Evolutionary conservation across 73 alveolate species (phyloP).

Genomic region (Tetrahymena borealis): DNA sequence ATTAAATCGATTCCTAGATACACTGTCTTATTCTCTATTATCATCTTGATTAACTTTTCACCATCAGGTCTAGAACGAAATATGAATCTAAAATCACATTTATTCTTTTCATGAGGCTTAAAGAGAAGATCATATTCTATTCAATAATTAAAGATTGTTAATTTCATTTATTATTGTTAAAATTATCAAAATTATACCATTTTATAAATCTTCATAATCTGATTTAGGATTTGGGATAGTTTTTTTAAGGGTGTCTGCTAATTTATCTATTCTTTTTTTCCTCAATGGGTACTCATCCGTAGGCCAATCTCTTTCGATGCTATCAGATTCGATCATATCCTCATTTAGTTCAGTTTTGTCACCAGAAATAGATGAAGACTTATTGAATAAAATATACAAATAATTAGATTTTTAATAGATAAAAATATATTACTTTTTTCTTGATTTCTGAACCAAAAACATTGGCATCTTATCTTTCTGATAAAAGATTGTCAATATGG

Average conservation of each 20-base stretch:
- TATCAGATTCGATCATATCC: background rate
- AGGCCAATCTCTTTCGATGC: background rate
- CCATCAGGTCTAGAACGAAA: constrained; percentile 41
- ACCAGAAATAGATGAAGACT: background rate
- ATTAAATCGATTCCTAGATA: constrained; percentile 16
- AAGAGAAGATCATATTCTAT: background rate
- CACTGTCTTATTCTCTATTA: constrained; percentile 22
- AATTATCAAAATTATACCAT: background rate
- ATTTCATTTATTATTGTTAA: too few relatives aligned
- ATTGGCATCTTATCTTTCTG: background rate
- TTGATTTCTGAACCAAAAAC: background rate
- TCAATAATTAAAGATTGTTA: too few relatives aligned
- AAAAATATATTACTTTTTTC: background rate
- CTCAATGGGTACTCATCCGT: background rate
- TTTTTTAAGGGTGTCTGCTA: background rate
- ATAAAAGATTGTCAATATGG: background rate
- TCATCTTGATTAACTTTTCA: constrained; percentile 31
- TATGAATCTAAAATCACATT: constrained; percentile 10
- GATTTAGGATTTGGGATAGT: background rate
- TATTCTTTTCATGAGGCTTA: background rate
- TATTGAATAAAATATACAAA: background rate
- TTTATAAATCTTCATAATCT: background rate
- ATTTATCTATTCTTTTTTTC: background rate
- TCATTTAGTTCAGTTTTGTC: background rate
- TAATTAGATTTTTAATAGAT: background rate